phyloP scores from a whole-genome alignment of 2,329 filamentous ascomycete species.

The Alternaria brassicicola region DNA sequence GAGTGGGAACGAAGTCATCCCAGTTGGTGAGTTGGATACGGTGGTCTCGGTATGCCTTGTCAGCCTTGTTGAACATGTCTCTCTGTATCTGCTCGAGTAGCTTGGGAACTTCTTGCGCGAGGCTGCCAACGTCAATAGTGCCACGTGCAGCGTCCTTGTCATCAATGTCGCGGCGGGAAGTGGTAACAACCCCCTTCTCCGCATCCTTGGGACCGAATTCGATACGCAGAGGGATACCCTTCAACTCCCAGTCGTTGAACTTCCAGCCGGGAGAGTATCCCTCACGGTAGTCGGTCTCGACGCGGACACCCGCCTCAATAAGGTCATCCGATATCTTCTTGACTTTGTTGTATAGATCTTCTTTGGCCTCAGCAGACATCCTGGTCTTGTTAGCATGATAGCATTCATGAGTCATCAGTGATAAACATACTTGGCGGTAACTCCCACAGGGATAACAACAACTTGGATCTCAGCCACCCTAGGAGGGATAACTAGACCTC shows the following conservation, averaged over 20 bases:
- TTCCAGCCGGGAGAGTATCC: slow-evolving; percentile 94
- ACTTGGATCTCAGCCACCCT: slow-evolving; percentile 85
- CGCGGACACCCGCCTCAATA: slow-evolving; percentile 74
- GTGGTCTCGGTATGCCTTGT: slow-evolving; percentile 78
- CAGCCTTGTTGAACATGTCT: slow-evolving; percentile 79
- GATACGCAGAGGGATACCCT: slow-evolving; percentile 89
- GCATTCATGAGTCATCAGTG: neutral
- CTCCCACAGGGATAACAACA: slow-evolving; percentile 88
- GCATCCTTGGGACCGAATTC: slow-evolving; percentile 97
- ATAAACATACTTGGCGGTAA: slow-evolving; percentile 78
- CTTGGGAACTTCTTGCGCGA: slow-evolving; percentile 74
- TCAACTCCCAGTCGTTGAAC: slow-evolving; percentile 98
- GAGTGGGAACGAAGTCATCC: slow-evolving; percentile 87
- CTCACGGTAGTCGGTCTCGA: slow-evolving; percentile 82
- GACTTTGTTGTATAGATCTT: slow-evolving; percentile 76
- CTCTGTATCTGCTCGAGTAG: slow-evolving; percentile 89
- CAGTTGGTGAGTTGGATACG: slow-evolving; percentile 81
- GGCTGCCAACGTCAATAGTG: slow-evolving; percentile 74
- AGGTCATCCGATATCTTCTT: slow-evolving; percentile 73
- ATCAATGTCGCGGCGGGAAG: slow-evolving; percentile 81
- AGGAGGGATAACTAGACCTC: slow-evolving; percentile 91
- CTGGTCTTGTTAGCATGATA: slow-evolving; percentile 20
- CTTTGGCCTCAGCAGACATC: slow-evolving; percentile 71
- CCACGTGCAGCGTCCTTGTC: slow-evolving; percentile 68
- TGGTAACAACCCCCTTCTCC: slow-evolving; percentile 81